Evolutionary conservation across 108 stramenopile genomes (phyloP).

Genomic region (Skeletonema costatum): DNA sequence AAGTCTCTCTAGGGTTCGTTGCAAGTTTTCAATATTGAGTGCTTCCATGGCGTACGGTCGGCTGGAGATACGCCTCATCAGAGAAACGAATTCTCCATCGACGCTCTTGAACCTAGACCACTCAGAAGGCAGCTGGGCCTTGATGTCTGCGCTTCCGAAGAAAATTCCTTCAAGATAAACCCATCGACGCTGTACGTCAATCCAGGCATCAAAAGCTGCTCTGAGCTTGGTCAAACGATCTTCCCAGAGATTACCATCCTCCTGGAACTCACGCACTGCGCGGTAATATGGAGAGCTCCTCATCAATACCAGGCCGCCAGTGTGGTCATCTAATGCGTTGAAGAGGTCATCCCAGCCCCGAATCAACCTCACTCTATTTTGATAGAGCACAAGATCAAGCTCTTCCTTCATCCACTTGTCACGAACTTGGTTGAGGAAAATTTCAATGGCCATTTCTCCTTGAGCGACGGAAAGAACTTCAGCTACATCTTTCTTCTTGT

Average conservation of each 20-base stretch:
- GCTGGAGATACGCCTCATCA: constrained; percentile 89
- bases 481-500: constrained; percentile 83
- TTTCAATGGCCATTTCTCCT: constrained; percentile 98
- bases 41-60: constrained; percentile 90
- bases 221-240: constrained; percentile 90
- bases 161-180: constrained; percentile 98
- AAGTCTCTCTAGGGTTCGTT: constrained; percentile 90
- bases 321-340: constrained; percentile 95
- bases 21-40: constrained; percentile 91
- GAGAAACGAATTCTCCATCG: constrained; percentile 91
- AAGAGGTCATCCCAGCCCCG: constrained; percentile 96
- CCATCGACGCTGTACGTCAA: constrained; percentile 97
- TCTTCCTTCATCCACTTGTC: constrained; percentile 95
- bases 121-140: constrained; percentile 94
- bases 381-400: constrained; percentile 93
- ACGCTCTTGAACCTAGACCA: constrained; percentile 96
- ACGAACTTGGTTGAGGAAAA: constrained; percentile 93
- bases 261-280: constrained; percentile 94
- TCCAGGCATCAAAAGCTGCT: constrained; percentile 94
- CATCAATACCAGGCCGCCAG: constrained; percentile 91
- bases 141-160: constrained; percentile 93
- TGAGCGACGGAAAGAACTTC: constrained; percentile 93
- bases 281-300: constrained; percentile 94
- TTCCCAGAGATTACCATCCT: constrained; percentile 95
- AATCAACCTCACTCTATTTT: constrained; percentile 93